These are phyloP conservation scores for Pseudophaeomoniella oleicola DNA, from an alignment of 2,329 filamentous ascomycete genomes.

Conservation along the genomic window DNA sequence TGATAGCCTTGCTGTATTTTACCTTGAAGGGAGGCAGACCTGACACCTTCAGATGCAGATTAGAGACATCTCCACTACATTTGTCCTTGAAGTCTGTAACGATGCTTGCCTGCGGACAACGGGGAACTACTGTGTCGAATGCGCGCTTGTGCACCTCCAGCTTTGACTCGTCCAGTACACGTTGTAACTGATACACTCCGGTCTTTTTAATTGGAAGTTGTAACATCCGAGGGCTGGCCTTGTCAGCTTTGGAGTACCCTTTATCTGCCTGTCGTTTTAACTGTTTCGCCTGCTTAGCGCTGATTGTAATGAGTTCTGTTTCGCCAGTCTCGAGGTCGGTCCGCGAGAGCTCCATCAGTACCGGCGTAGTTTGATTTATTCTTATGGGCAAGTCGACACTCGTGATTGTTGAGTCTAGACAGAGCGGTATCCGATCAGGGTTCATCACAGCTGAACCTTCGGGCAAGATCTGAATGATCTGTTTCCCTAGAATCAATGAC, in stretches of 20 bases:
- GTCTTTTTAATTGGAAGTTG: constrained; percentile 68
- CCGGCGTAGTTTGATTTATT: constrained; percentile 85
- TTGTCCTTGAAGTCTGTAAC: constrained; percentile 49
- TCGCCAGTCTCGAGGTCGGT: constrained; percentile 68
- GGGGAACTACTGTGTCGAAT: constrained; percentile 69
- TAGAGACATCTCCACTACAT: constrained; percentile 77
- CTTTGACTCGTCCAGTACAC: constrained; percentile 84
- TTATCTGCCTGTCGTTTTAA: constrained; percentile 59
- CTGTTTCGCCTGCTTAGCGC: constrained; percentile 57
- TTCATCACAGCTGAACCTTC: constrained; percentile 91
- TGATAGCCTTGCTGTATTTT: constrained; percentile 78
- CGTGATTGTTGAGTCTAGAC: constrained; percentile 51
- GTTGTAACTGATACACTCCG: constrained; percentile 71
- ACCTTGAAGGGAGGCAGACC: constrained; percentile 87
- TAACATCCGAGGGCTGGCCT: constrained; percentile 48
- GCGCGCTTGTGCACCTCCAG: constrained; percentile 69
- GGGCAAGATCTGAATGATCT: constrained; percentile 93
- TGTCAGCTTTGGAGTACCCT: constrained; percentile 30
- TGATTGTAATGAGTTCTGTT: constrained; percentile 67
- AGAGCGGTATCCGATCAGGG: constrained; percentile 65
- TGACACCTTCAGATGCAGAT: constrained; percentile 67
- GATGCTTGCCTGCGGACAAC: constrained; percentile 68
- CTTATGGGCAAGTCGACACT: constrained; percentile 62
- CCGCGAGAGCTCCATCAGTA: constrained; percentile 76
- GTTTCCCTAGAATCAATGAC: constrained; percentile 85